phyloP scores from a whole-genome alignment of 2,329 filamentous ascomycete genomes.

The Aspergillus flavus region DNA sequence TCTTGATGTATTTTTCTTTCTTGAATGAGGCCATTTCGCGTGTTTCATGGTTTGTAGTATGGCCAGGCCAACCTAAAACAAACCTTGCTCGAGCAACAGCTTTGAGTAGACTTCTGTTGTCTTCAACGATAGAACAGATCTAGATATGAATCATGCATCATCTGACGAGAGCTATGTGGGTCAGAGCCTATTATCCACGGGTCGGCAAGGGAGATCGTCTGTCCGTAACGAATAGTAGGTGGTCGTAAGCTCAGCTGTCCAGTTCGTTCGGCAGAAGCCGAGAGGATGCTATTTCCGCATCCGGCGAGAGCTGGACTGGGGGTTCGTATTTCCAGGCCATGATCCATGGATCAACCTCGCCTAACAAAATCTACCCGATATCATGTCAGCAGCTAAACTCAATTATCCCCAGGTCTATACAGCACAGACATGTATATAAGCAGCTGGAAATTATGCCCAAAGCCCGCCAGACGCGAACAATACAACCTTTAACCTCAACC shows the following conservation, averaged over 20 bases:
- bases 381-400: background rate
- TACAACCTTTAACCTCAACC: background rate
- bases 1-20: background rate
- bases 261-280: too few species aligned
- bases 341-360: background rate
- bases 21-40: too few species aligned
- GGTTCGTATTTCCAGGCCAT: background rate
- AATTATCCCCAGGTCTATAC: background rate
- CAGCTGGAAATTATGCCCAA: background rate
- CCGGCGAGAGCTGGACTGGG: background rate
- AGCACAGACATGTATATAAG: background rate
- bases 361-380: background rate
- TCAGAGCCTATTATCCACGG: background rate
- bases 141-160: background rate
- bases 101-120: background rate
- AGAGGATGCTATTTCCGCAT: background rate
- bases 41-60: background rate
- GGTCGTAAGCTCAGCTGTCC: too few species aligned
- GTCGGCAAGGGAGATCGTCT: background rate
- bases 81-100: background rate
- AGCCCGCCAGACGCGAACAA: too few species aligned
- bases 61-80: background rate
- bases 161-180: background rate
- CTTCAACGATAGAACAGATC: background rate
- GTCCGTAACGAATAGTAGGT: too few species aligned